phyloP scores from a whole-genome alignment of 805 yeast genomes.

The Torulaspora franciscae region DNA sequence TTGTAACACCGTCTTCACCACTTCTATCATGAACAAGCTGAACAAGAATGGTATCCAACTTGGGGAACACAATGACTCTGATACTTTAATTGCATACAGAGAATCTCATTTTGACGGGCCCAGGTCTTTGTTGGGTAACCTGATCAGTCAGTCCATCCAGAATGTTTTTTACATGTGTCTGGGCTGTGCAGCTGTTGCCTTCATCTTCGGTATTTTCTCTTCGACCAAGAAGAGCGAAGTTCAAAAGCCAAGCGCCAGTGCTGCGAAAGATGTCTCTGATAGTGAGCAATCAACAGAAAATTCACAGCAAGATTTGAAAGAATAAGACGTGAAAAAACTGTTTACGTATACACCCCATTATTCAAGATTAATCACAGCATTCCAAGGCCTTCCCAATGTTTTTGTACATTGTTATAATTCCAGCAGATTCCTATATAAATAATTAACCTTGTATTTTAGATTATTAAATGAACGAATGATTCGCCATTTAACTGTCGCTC shows the following conservation, averaged over 20 bases:
- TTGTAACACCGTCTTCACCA: conserved; percentile 24
- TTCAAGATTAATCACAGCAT: no score
- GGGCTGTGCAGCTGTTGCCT: conserved; percentile 18
- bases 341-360: background rate
- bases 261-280: background rate
- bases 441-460: no score
- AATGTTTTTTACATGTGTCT: conserved; percentile 25
- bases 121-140: conserved; percentile 14
- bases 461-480: no score
- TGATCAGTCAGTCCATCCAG: conserved; percentile 17
- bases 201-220: conserved; percentile 17
- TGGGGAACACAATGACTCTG: conserved; percentile 12
- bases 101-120: conserved; percentile 20
- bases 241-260: background rate
- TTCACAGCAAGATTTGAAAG: background rate
- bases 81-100: conserved; percentile 22
- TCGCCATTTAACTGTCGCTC: no score
- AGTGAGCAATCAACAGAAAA: background rate
- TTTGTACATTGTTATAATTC: no score
- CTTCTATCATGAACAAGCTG: conserved; percentile 19
- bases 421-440: no score
- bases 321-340: background rate
- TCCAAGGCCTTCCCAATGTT: no score
- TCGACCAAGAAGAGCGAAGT: conserved; percentile 18
- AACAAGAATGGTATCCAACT: conserved; percentile 2